Conservation (phyloP, 2,329 filamentous ascomycete genomes). For the Westerdykella sp. region DNA sequence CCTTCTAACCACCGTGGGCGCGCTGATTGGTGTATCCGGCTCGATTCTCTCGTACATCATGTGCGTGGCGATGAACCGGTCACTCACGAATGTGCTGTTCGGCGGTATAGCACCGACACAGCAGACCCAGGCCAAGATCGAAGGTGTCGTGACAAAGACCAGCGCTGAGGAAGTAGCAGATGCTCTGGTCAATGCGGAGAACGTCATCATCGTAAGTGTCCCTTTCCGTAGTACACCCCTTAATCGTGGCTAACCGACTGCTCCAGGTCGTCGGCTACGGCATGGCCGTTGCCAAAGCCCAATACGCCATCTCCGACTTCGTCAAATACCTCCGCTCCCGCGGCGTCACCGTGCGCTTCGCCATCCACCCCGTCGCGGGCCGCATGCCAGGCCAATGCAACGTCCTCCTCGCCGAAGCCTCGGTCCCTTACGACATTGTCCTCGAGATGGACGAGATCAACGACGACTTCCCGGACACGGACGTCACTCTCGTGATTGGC, state of each 20-base stretch:
- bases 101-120: slow-evolving; percentile 66
- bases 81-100: slow-evolving; percentile 82
- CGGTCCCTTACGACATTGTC: slow-evolving; percentile 85
- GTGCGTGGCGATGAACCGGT: slow-evolving; percentile 88
- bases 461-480: slow-evolving; percentile 80
- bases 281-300: slow-evolving; percentile 90
- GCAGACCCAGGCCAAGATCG: slow-evolving; percentile 64
- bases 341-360: slow-evolving; percentile 77
- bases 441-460: slow-evolving; percentile 97
- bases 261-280: slow-evolving; percentile 69
- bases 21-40: slow-evolving; percentile 80
- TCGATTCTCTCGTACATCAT: slow-evolving; percentile 65
- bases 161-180: slow-evolving; percentile 77
- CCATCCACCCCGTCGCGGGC: slow-evolving; percentile 83
- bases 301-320: slow-evolving; percentile 84
- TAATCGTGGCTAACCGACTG: slow-evolving; percentile 3
- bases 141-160: slow-evolving; percentile 72
- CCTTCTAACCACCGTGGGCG: slow-evolving; percentile 75
- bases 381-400: slow-evolving; percentile 94
- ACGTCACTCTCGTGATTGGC: slow-evolving; percentile 81
- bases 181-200: slow-evolving; percentile 67
- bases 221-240: no score
- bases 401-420: slow-evolving; percentile 79
- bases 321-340: slow-evolving; percentile 65
- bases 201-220: slow-evolving; percentile 64